Conservation (phyloP, 2,329 filamentous ascomycete genomes). For the Colletotrichum orchidophilum region DNA sequence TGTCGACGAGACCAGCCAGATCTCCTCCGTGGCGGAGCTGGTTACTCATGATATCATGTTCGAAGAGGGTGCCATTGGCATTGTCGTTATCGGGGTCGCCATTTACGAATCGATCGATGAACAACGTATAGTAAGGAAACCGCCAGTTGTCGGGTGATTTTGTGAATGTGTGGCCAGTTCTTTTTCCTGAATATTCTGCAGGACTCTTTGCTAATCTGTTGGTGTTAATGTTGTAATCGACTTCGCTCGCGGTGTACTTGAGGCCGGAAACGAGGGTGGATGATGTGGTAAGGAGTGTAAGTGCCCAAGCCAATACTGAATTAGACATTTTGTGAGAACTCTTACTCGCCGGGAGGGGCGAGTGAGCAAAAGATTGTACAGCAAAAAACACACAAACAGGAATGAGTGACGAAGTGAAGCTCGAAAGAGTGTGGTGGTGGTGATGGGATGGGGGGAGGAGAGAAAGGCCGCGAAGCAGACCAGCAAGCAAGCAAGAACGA, state of each 20-base stretch:
- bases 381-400: slow-evolving; percentile 25
- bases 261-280: slow-evolving; percentile 42
- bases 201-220: slow-evolving; percentile 65
- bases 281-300: slow-evolving; percentile 31
- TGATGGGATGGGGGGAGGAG: slow-evolving; percentile 17
- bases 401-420: slow-evolving; percentile 33
- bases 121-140: slow-evolving; percentile 72
- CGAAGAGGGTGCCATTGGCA: slow-evolving; percentile 67
- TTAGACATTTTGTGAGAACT: slow-evolving; percentile 32
- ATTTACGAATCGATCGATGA: slow-evolving; percentile 71
- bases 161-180: slow-evolving; percentile 61
- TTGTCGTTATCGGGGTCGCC: slow-evolving; percentile 72
- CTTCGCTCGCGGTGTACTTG: slow-evolving; percentile 40
- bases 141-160: slow-evolving; percentile 70
- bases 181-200: slow-evolving; percentile 66
- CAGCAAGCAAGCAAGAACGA: slow-evolving; percentile 34
- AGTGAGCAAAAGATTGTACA: slow-evolving; percentile 25
- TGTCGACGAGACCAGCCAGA: slow-evolving; percentile 64
- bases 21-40: slow-evolving; percentile 73
- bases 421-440: slow-evolving; percentile 28
- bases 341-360: slow-evolving; percentile 31
- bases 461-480: slow-evolving; percentile 32
- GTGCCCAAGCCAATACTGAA: slow-evolving; percentile 33
- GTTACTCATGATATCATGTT: slow-evolving; percentile 68
- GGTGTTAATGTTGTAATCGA: slow-evolving; percentile 68